Percentiles rank a stretch among this genome's conserved stretches.
Evolutionary conservation across 805 yeast genomes (phyloP).

Genomic region (Myxozyma sirexii): DNA sequence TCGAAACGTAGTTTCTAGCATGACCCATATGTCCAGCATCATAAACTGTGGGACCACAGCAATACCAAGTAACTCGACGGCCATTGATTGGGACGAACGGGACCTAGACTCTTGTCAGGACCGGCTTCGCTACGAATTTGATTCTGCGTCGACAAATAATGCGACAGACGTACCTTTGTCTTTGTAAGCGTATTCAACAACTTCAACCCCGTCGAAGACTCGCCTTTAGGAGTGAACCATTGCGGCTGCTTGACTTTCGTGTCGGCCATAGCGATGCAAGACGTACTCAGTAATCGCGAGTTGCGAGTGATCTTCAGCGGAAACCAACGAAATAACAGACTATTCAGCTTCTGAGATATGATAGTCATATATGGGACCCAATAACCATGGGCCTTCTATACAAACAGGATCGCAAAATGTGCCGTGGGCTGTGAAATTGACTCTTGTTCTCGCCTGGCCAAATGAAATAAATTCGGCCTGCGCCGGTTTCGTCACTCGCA

Average conservation of each 20-base stretch:
- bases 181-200: conserved; percentile 62
- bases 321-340: too few relatives aligned
- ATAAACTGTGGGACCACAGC: conserved; percentile 98
- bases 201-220: conserved; percentile 16
- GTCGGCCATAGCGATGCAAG: background rate
- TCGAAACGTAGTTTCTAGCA: conserved; percentile 89
- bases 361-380: too few relatives aligned
- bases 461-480: background rate
- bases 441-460: too few relatives aligned
- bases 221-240: conserved; percentile 51
- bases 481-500: background rate
- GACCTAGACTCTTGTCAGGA: conserved; percentile 15
- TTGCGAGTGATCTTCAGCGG: background rate
- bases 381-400: too few relatives aligned
- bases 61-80: conserved; percentile 82
- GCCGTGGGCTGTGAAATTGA: too few relatives aligned
- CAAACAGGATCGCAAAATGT: too few relatives aligned
- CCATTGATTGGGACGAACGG: conserved; percentile 67
- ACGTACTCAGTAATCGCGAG: background rate
- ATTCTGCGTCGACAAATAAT: too few relatives aligned
- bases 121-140: too few relatives aligned
- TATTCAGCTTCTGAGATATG: too few relatives aligned
- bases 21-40: conserved; percentile 98
- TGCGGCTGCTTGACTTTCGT: conserved; percentile 49
- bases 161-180: conserved; percentile 56